Conservation (phyloP, 2,329 filamentous ascomycete genomes). For the Botrytis deweyae region DNA sequence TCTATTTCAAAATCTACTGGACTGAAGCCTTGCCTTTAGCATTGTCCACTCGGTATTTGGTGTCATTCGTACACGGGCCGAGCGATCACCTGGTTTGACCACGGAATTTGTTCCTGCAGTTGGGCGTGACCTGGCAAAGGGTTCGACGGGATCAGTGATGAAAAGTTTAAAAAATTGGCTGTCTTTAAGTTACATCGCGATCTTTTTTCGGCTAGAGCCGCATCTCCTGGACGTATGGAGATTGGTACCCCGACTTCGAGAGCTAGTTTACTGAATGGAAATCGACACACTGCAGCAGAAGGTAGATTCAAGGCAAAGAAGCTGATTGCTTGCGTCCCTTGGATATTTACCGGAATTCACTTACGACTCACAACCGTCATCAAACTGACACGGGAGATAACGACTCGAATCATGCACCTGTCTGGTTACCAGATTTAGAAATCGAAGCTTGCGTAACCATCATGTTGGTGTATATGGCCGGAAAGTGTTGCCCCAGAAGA, state of each 20-base stretch:
- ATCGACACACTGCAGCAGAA: neutral
- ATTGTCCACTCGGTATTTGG: neutral
- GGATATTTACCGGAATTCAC: neutral
- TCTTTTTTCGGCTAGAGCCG: neutral
- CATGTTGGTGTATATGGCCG: neutral
- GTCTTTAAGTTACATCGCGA: neutral
- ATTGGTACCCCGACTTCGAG: neutral
- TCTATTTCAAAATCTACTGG: neutral
- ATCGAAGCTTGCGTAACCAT: neutral
- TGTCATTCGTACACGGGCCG: conserved; percentile 4
- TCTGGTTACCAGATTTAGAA: neutral
- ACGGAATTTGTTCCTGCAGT: conserved; percentile 3
- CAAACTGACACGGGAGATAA: neutral
- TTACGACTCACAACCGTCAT: neutral
- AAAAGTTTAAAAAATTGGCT: neutral
- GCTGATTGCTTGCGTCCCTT: neutral
- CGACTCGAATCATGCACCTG: neutral
- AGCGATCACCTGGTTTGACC: conserved; percentile 1
- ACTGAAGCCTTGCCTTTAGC: no score
- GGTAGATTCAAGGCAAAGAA: neutral
- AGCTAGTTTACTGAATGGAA: neutral
- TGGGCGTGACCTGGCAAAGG: neutral
- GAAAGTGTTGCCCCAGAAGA: neutral
- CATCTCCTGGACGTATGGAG: neutral
- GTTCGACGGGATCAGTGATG: neutral